Evolutionary conservation across 2,329 filamentous ascomycete species (phyloP).

Genomic region (Nothopassalora personata): DNA sequence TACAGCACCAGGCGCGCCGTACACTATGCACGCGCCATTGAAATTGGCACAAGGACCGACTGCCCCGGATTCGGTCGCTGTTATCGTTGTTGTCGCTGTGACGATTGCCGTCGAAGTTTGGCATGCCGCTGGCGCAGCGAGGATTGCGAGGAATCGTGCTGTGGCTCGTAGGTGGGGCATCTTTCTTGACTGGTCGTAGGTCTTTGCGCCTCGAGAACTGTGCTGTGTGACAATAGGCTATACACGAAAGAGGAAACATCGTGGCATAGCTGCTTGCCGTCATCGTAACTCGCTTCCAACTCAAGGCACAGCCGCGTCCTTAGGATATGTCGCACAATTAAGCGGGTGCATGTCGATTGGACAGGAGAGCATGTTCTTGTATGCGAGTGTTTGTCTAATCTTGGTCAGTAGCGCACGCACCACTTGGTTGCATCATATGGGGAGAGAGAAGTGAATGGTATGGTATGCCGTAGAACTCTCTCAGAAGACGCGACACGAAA

Average conservation of each 20-base stretch:
- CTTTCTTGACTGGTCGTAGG: too few species aligned
- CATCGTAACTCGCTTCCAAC: not conserved
- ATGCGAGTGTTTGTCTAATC: too few species aligned
- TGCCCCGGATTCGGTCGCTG: slow-evolving; percentile 1
- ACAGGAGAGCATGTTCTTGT: not conserved
- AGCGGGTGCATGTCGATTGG: not conserved
- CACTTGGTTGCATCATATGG: too few species aligned
- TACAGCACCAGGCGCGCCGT: slow-evolving; percentile 3
- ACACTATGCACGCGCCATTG: slow-evolving; percentile 14
- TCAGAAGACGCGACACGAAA: too few species aligned
- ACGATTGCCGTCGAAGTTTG: slow-evolving; percentile 11
- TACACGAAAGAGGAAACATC: too few species aligned
- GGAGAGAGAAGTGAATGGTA: too few species aligned
- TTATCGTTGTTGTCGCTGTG: slow-evolving; percentile 11
- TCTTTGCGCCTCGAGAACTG: too few species aligned
- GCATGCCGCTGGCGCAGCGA: slow-evolving; percentile 1
- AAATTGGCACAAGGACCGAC: slow-evolving; percentile 13
- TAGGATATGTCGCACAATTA: not conserved
- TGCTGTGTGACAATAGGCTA: too few species aligned
- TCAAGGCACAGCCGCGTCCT: not conserved
- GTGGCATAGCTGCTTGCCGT: not conserved
- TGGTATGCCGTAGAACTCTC: too few species aligned
- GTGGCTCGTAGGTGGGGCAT: not conserved
- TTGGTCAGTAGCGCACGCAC: too few species aligned
- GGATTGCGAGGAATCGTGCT: not conserved